Conservation (phyloP, 305 asterid species). For the Solanum hybrid region DNA sequence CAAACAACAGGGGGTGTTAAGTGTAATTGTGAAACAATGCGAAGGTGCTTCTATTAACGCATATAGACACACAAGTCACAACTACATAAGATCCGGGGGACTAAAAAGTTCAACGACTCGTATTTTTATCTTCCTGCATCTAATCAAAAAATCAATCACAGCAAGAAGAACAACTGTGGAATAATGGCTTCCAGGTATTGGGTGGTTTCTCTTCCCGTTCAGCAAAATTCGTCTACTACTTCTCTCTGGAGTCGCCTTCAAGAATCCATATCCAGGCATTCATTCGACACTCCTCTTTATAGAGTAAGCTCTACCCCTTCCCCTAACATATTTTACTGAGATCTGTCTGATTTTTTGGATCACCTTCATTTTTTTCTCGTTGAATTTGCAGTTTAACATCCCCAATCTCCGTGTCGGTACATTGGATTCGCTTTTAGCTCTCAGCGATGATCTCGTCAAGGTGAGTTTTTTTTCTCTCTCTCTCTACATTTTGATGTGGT, state of each 20-base stretch:
- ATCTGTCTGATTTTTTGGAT: not conserved
- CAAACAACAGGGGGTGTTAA: not conserved
- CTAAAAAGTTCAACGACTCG: not conserved
- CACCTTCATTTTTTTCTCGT: not conserved
- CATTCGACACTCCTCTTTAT: constrained; percentile 85
- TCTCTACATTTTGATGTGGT: constrained; percentile 3
- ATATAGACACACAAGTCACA: not conserved
- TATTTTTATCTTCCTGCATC: not conserved
- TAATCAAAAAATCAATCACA: not conserved
- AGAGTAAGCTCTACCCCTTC: constrained; percentile 34
- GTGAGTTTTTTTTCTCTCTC: constrained; percentile 18
- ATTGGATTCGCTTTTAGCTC: constrained; percentile 70
- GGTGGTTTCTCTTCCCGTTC: constrained; percentile 82
- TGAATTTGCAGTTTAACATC: constrained; percentile 64
- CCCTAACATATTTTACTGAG: not conserved
- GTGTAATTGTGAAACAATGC: not conserved
- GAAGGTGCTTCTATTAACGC: not conserved
- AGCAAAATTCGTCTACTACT: constrained; percentile 45
- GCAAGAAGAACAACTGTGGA: not conserved
- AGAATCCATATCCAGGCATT: constrained; percentile 74
- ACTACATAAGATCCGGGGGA: not conserved
- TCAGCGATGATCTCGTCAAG: constrained; percentile 84
- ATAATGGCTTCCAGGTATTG: constrained; percentile 91
- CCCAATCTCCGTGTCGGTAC: constrained; percentile 99
- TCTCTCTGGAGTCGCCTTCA: constrained; percentile 79